Evolutionary conservation across 1,284 basidiomycete genomes (phyloP).

Genomic region (Tetrapyrgos nigripes): DNA sequence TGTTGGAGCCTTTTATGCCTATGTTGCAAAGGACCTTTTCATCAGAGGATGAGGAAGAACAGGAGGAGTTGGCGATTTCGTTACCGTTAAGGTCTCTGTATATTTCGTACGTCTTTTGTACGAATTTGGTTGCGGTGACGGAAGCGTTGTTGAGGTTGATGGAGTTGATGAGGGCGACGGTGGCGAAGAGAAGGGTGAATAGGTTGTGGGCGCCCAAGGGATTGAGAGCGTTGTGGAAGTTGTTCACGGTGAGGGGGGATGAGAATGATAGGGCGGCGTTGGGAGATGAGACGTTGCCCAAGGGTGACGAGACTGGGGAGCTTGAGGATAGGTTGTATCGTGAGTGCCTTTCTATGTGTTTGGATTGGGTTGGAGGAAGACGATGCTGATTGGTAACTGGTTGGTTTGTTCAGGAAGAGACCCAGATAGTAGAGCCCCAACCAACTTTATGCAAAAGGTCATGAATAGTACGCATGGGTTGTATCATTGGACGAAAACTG

Average conservation of each 20-base stretch:
- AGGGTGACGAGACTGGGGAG: slow-evolving; percentile 30
- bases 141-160: slow-evolving; percentile 52
- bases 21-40: slow-evolving; percentile 26
- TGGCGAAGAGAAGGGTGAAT: slow-evolving; percentile 43
- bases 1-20: slow-evolving; percentile 55
- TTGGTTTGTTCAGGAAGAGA: slow-evolving; percentile 41
- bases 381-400: not conserved
- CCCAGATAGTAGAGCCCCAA: slow-evolving; percentile 55
- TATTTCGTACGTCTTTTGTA: slow-evolving; percentile 52
- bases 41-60: not conserved
- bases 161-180: slow-evolving; percentile 47
- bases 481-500: slow-evolving; percentile 49
- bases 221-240: slow-evolving; percentile 47
- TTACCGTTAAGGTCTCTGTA: slow-evolving; percentile 48
- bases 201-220: slow-evolving; percentile 60
- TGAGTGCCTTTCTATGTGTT: slow-evolving; percentile 29
- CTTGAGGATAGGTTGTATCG: slow-evolving; percentile 40
- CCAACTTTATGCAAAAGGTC: slow-evolving; percentile 46
- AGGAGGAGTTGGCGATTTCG: not conserved
- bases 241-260: slow-evolving; percentile 32
- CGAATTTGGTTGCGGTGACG: slow-evolving; percentile 48
- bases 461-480: slow-evolving; percentile 41
- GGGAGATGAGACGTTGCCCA: slow-evolving; percentile 4
- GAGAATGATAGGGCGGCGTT: slow-evolving; percentile 27
- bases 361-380: not conserved